These are phyloP conservation scores for Coriaria nepalensis DNA, from an alignment of 306 rosid species.

Conservation along the genomic window DNA sequence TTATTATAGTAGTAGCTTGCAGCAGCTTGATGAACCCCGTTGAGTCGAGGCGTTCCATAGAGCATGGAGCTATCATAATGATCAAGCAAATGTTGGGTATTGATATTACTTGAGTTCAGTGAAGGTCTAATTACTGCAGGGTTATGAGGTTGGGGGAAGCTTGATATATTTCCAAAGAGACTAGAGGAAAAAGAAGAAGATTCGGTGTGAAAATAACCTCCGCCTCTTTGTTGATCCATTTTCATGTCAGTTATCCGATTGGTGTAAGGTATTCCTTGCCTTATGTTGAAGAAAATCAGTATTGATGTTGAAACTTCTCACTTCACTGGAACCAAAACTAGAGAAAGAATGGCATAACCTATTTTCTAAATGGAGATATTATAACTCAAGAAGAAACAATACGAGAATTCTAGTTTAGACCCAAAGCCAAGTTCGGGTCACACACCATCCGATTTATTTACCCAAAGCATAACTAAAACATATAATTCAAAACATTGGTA, in stretches of 20 bases:
- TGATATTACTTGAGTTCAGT: constrained; percentile 41
- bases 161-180: constrained; percentile 28
- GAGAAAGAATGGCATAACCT: background rate
- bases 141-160: constrained; percentile 40
- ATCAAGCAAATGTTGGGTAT: constrained; percentile 46
- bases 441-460: no score
- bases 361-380: no score
- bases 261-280: constrained; percentile 31
- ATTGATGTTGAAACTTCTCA: constrained; percentile 21
- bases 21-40: constrained; percentile 39
- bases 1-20: constrained; percentile 49
- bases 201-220: constrained; percentile 49
- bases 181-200: constrained; percentile 20
- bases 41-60: constrained; percentile 47
- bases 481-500: no score
- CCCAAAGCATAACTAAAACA: no score
- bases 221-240: constrained; percentile 47
- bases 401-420: no score
- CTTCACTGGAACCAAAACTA: constrained; percentile 18
- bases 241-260: constrained; percentile 52
- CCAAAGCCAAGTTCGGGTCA: no score
- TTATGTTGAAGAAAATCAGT: constrained; percentile 25
- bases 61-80: constrained; percentile 49
- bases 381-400: no score
- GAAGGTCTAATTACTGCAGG: constrained; percentile 43